Conservation (phyloP, 148 eudicot genomes). For the Rhododendron ferrugineum region DNA sequence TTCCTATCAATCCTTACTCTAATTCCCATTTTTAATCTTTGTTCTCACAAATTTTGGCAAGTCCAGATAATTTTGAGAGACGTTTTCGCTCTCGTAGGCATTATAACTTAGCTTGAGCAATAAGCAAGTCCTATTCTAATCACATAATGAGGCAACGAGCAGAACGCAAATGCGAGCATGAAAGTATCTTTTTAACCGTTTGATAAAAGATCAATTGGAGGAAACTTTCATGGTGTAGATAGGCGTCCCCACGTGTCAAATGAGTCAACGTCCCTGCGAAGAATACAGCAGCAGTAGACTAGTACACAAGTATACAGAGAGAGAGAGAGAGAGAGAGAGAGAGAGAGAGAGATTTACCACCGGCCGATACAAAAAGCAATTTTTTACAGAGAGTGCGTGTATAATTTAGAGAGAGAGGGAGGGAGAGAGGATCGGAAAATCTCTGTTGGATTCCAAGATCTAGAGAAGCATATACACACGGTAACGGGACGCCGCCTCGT, state of each 20-base stretch:
- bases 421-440: neutral
- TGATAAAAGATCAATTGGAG: neutral
- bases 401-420: neutral
- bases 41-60: too few species aligned
- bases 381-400: too few species aligned
- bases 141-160: too few species aligned
- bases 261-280: neutral
- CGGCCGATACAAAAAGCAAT: too few species aligned
- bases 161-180: too few species aligned
- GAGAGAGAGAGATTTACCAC: neutral
- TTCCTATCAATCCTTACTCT: neutral
- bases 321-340: neutral
- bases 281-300: neutral
- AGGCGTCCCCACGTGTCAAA: neutral
- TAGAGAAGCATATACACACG: neutral
- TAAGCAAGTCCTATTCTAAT: too few species aligned
- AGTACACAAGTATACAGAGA: neutral
- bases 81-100: too few species aligned
- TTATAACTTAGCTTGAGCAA: too few species aligned
- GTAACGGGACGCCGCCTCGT: neutral
- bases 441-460: conserved; percentile 12
- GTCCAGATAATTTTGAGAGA: too few species aligned
- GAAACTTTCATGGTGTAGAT: too few species aligned
- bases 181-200: too few species aligned
- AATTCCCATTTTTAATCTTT: neutral